Evolutionary conservation across 2,329 filamentous ascomycete genomes (phyloP).

Genomic region (Sphaerulina musiva): DNA sequence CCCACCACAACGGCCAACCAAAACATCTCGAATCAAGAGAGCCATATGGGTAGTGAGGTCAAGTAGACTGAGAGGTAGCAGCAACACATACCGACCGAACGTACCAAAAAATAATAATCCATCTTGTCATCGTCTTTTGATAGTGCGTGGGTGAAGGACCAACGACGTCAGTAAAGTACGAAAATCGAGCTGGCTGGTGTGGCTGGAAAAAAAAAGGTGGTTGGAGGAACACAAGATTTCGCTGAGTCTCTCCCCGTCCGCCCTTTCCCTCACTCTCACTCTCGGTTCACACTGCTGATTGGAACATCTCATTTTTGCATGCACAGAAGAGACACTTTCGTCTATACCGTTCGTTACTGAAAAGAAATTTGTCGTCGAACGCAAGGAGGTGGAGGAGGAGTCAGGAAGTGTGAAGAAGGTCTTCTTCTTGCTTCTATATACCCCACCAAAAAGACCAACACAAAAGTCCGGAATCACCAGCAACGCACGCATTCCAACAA

Average conservation of each 20-base stretch:
- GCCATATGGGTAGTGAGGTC: no score
- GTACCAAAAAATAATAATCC: neutral
- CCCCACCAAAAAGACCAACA: constrained; percentile 1
- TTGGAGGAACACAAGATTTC: neutral
- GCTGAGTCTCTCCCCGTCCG: neutral
- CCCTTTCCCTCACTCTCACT: neutral
- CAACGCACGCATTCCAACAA: neutral
- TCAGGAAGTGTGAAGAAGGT: neutral
- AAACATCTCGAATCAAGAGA: neutral
- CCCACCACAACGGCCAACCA: neutral
- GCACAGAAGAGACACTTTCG: neutral
- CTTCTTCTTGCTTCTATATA: neutral
- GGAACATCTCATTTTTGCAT: neutral
- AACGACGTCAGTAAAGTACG: no score
- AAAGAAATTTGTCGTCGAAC: neutral
- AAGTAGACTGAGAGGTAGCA: neutral
- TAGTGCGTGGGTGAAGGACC: no score
- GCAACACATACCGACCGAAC: neutral
- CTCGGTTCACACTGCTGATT: neutral
- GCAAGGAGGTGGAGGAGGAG: neutral
- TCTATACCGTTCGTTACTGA: constrained; percentile 2
- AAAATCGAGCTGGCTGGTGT: constrained; percentile 3
- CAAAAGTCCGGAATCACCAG: neutral
- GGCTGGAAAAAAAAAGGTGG: constrained; percentile 1
- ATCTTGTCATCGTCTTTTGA: neutral